Evolutionary conservation across 139 green algal species (phyloP), one percentile per base, ranked within the genome.

Genomic region (Chlamydomonas sp.): DNA sequence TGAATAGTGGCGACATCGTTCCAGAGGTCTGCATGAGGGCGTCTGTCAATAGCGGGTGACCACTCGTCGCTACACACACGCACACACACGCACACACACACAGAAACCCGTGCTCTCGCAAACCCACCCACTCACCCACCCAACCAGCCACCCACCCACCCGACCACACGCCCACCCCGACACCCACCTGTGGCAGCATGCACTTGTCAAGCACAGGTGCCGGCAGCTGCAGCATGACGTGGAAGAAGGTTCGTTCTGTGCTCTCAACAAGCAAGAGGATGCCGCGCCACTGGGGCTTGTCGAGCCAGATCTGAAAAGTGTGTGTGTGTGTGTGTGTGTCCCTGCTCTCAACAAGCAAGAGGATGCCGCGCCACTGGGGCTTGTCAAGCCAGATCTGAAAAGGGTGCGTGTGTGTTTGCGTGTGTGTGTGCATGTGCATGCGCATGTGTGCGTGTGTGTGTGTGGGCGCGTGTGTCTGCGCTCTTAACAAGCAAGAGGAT

Each of bases 331-430:
- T 24, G 59, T 47, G n/a, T n/a, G n/a, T n/a, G n/a, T 67, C 76
- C 2, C 77, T 83, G 67, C 89, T 76, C 48, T 92, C 77, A 4
- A 76, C 78, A 70, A 75, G 81, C 71, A 91, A 72, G 35, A 94
- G 54, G 81, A 90, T 92, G 26, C 88, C 88, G 61, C 87, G 84
- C 88, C 88, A 94, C 68, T 92, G 88, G 69, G 74, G 62, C 8
- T 33, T 31, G 43, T 92, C 77, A 13, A 64, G 76, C 88, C 88
- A 94, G 28, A 94, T 70, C 69, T 71, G 39, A 5, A 33, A n/a
- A n/a, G n/a, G n/a, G n/a, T n/a, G n/a, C n/a, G n/a, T n/a, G 59
- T 66, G 13, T 29, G 5, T 24, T 29, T 47, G n/a, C n/a, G n/a
- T n/a, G n/a, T 67, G n/a, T 70, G 6, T 57, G 63, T 36, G 20